Evolutionary conservation across 179 eudicot genomes (phyloP).

Genomic region (Spinacia oleracea): DNA sequence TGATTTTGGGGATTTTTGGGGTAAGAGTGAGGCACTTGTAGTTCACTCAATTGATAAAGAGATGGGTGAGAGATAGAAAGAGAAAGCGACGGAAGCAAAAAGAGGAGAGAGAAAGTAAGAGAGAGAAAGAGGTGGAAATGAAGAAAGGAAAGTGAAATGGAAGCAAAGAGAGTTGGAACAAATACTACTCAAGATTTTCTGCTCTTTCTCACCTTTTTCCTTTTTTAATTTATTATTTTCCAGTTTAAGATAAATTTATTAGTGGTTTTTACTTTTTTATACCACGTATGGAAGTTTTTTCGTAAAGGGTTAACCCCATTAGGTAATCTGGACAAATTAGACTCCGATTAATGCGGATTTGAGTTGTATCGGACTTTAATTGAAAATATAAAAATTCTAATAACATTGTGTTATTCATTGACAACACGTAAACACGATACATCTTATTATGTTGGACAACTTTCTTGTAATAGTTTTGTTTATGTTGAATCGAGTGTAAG

Average conservation of each 20-base stretch:
- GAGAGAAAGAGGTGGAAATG: constrained; percentile 19
- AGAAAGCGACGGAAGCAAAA: constrained; percentile 28
- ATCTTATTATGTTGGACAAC: no score
- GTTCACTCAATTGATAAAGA: constrained; percentile 39
- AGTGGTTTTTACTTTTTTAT: background rate
- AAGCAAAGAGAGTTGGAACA: constrained; percentile 25
- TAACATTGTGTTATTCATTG: no score
- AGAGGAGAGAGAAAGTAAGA: constrained; percentile 12
- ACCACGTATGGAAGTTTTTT: background rate
- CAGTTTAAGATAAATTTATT: background rate
- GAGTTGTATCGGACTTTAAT: no score
- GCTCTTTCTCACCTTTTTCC: background rate
- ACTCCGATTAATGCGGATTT: no score
- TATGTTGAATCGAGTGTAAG: no score
- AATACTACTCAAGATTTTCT: constrained; percentile 11
- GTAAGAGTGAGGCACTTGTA: constrained; percentile 25
- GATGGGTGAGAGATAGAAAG: constrained; percentile 31
- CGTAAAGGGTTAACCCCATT: no score
- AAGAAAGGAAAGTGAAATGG: constrained; percentile 32
- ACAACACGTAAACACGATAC: no score
- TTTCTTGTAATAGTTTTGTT: no score
- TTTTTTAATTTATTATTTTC: background rate
- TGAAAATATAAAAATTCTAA: no score
- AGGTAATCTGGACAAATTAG: no score
- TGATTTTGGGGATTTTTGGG: background rate